Conservation (phyloP, 169 alveolate genomes). For the Eimeria mitis region DNA sequence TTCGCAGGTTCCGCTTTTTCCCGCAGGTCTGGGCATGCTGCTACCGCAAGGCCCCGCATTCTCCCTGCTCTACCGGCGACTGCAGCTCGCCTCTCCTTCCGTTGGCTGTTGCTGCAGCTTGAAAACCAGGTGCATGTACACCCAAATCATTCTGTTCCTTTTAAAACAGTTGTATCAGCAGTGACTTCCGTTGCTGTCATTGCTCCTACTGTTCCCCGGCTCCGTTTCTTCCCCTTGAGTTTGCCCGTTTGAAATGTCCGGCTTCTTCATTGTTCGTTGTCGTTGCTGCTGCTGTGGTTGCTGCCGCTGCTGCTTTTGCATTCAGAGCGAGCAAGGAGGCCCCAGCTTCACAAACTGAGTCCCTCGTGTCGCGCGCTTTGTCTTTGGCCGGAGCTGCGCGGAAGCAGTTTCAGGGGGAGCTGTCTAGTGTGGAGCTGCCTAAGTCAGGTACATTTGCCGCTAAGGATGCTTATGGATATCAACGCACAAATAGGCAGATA, state of each 20-base stretch:
- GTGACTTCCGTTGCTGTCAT: not conserved
- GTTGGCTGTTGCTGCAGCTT: slow-evolving; percentile 39
- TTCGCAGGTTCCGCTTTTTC: not conserved
- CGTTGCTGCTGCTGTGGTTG: not conserved
- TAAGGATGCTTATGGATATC: not conserved
- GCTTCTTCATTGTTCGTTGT: not conserved
- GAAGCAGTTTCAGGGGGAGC: slow-evolving; percentile 29
- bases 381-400: slow-evolving; percentile 34
- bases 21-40: slow-evolving; percentile 61
- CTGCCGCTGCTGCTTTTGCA: not conserved
- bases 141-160: not conserved
- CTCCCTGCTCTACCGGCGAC: slow-evolving; percentile 36
- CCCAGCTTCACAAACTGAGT: not conserved
- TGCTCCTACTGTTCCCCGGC: not conserved
- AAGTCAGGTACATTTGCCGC: not conserved
- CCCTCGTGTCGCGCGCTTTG: slow-evolving; percentile 52
- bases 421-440: not conserved
- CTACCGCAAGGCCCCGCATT: slow-evolving; percentile 72
- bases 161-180: not conserved
- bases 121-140: not conserved
- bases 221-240: not conserved
- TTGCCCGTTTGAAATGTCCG: not conserved
- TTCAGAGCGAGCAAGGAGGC: not conserved
- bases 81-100: slow-evolving; percentile 43
- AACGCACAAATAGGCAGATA: not conserved